Evolutionary conservation across 1,284 basidiomycete species (phyloP), one percentile per base, ranked within the genome.

Genomic region (Exobasidium rhododendri): DNA sequence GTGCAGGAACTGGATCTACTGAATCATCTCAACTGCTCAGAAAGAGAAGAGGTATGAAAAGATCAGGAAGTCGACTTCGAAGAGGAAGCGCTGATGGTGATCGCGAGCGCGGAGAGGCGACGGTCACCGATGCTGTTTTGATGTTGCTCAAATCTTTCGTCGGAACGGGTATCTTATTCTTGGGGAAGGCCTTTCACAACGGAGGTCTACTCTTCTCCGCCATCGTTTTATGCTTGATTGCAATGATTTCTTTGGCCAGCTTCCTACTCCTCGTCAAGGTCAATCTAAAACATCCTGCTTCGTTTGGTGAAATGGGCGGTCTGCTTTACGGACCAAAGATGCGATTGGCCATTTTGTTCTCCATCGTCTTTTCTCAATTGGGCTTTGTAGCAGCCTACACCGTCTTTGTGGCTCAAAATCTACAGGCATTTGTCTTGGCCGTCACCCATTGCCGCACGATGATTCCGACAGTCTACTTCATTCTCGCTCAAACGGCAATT

Each of bases 101-200:
- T 28, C 66, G 66, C 26, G 66, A 66, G 24, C 64, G 69, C 6
- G 74, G 74, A 45, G 78, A 79, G 53, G 78, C 78, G 4, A 61
- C 69, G 4, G 74, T 77, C 1, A 55, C 66, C 0, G 77, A 79
- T n/a, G 78, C 78, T 7, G 76, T 79, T 54, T 64, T 79, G 67
- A 79, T 79, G 78, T 67, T 79, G 43, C 70, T 78, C 63, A 97
- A 98, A 81, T 89, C 91, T 0, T 98, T 99, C 76, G 88, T 99
- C 56, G 94, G 94, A 22, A 99, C 94, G 7, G 94, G 94, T 32
- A 88, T 98, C 11, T 81, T 98, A 28, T 98, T 98, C 83, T 85
- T 98, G 56, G 96, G 92, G 62, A 97, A 93, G 83, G 94, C 89
- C 88, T 97, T 98, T 83, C 88, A 87, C 83, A 98, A 98, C 71